Conservation (phyloP, 768 basidiomycete genomes). For the Erythrobasidium yunnanense region DNA sequence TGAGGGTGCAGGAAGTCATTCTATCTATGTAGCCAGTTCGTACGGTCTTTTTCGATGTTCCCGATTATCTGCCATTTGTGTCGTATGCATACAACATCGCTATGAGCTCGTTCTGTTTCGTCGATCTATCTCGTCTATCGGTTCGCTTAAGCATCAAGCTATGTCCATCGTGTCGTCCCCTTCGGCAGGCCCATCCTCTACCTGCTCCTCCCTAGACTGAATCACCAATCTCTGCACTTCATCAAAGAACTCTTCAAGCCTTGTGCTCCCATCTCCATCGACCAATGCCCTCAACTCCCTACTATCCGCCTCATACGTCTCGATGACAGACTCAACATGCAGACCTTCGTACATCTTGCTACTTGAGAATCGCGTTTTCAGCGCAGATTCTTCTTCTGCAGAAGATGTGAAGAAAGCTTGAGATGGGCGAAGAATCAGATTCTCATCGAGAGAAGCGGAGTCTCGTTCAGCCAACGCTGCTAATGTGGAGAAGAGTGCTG, state of each 20-base stretch:
- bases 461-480: neutral
- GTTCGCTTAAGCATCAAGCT: too few relatives aligned
- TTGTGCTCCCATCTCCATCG: constrained; percentile 28
- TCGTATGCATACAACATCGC: too few relatives aligned
- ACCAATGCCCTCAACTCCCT: constrained; percentile 35
- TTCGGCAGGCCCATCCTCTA: neutral
- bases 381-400: constrained; percentile 38
- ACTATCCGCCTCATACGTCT: constrained; percentile 41
- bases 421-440: constrained; percentile 34
- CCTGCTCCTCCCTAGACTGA: neutral
- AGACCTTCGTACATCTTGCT: constrained; percentile 12
- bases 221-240: constrained; percentile 38
- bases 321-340: constrained; percentile 36
- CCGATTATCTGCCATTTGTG: too few relatives aligned
- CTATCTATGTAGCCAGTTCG: too few relatives aligned
- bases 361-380: constrained; percentile 35
- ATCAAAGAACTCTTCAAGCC: constrained; percentile 38
- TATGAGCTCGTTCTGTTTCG: too few relatives aligned
- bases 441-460: constrained; percentile 32
- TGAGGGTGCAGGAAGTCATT: too few relatives aligned
- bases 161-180: neutral
- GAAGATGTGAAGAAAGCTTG: constrained; percentile 35
- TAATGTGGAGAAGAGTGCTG: constrained; percentile 64
- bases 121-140: too few relatives aligned
- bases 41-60: too few relatives aligned